A percentile compares a stretch with the other conserved stretches of the same genome.
These are phyloP conservation scores for Knoxdaviesia proteae DNA, from an alignment of 2,329 filamentous ascomycete genomes.

Conservation along the genomic window DNA sequence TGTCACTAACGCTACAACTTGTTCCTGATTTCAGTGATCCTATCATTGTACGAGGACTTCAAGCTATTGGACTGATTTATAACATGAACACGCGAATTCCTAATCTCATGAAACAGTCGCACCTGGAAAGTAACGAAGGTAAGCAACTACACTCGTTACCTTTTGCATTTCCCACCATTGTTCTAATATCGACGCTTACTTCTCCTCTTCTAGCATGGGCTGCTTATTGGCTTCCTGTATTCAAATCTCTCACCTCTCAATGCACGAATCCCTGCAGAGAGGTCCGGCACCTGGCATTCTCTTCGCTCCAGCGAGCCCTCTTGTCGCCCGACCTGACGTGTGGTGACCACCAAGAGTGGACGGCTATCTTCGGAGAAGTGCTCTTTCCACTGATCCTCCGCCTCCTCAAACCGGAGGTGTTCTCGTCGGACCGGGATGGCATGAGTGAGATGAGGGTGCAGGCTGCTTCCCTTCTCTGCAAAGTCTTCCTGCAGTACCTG, in stretches of 20 bases:
- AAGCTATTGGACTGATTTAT: constrained; percentile 65
- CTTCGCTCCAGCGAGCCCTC: constrained; percentile 65
- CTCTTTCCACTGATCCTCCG: constrained; percentile 77
- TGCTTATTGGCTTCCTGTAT: constrained; percentile 92
- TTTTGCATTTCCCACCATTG: neutral
- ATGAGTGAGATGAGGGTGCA: constrained; percentile 94
- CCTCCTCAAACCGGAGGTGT: constrained; percentile 83
- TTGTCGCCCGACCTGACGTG: constrained; percentile 68
- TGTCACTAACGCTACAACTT: constrained; percentile 23
- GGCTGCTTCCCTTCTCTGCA: constrained; percentile 75
- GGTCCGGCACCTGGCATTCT: constrained; percentile 73
- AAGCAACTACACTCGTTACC: constrained; percentile 8
- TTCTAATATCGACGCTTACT: neutral
- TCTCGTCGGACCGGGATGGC: constrained; percentile 70
- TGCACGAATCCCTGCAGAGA: constrained; percentile 90
- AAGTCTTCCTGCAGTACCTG: constrained; percentile 87
- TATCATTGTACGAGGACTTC: constrained; percentile 54
- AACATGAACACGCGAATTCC: constrained; percentile 66
- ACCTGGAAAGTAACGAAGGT: constrained; percentile 74
- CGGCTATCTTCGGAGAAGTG: constrained; percentile 81
- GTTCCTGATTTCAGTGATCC: constrained; percentile 10
- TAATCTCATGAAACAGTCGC: constrained; percentile 75
- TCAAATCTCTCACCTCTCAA: constrained; percentile 70
- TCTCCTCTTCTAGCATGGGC: constrained; percentile 53
- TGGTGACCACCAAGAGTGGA: constrained; percentile 80